Percentiles rank a stretch among this genome's conserved stretches.
These are phyloP conservation scores for Xylariaceae sp. DNA, from an alignment of 2,329 filamentous ascomycete species.

Conservation along the genomic window DNA sequence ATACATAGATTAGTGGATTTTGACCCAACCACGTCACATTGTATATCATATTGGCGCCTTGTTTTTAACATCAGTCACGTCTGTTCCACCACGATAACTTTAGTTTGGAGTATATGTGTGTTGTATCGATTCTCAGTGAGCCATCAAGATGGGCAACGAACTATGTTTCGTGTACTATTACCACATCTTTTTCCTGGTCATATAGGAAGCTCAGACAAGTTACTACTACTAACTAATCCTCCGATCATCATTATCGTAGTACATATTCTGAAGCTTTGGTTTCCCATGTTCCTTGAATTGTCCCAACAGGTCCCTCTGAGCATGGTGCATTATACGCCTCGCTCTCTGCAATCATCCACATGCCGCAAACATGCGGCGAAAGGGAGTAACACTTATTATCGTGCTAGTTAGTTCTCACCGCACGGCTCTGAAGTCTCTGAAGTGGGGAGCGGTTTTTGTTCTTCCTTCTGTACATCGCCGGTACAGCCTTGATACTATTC, in stretches of 20 bases:
- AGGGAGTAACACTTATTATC: constrained; percentile 3
- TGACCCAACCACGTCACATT: no score
- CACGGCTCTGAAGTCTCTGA: neutral
- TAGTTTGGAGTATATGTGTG: neutral
- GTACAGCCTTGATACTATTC: constrained; percentile 33
- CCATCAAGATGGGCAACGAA: neutral
- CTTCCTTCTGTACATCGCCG: neutral
- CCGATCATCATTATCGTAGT: neutral
- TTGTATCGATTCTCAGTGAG: neutral
- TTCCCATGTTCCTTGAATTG: neutral
- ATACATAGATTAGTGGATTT: no score
- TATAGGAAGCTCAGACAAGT: constrained; percentile 4
- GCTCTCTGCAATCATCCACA: neutral
- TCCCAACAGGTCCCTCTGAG: neutral
- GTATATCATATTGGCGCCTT: no score
- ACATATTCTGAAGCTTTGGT: neutral
- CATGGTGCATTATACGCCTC: constrained; percentile 4
- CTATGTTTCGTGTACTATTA: constrained; percentile 5
- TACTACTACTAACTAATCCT: neutral
- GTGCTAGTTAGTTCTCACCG: neutral
- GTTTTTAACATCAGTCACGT: no score
- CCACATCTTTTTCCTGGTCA: constrained; percentile 3
- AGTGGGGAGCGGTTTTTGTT: neutral
- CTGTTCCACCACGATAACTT: neutral
- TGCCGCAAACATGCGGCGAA: neutral